Conservation (phyloP, 2,329 filamentous ascomycete species). For the Xylaria sp. region DNA sequence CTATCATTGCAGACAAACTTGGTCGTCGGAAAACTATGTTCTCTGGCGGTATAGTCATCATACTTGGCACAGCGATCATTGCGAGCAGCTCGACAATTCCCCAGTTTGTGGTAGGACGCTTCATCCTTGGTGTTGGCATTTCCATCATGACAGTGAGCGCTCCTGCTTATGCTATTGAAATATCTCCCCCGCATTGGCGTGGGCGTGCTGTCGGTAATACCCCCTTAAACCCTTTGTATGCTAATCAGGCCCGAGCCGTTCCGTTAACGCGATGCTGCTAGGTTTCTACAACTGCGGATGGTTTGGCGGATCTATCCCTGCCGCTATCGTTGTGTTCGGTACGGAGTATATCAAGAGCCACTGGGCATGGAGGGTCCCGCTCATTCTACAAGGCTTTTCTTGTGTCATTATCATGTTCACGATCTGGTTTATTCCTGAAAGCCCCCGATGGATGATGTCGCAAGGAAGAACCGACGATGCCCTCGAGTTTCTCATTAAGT, state of each 20-base stretch:
- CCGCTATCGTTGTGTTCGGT: slow-evolving; percentile 45
- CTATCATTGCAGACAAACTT: slow-evolving; percentile 40
- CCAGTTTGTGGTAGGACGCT: slow-evolving; percentile 43
- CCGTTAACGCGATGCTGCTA: slow-evolving; percentile 11
- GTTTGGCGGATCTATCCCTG: slow-evolving; percentile 48
- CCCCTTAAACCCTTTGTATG: background rate
- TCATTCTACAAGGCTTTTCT: slow-evolving; percentile 44
- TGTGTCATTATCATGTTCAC: slow-evolving; percentile 36
- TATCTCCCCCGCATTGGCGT: slow-evolving; percentile 46
- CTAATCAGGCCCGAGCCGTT: background rate
- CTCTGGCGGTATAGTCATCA: slow-evolving; percentile 39
- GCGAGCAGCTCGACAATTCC: slow-evolving; percentile 34
- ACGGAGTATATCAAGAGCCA: slow-evolving; percentile 40
- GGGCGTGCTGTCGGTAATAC: slow-evolving; percentile 40
- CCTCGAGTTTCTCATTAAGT: slow-evolving; percentile 38
- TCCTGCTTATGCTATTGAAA: slow-evolving; percentile 44
- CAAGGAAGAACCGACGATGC: slow-evolving; percentile 38
- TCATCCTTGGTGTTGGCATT: slow-evolving; percentile 43
- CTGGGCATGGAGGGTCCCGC: slow-evolving; percentile 46
- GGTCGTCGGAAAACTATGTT: slow-evolving; percentile 45
- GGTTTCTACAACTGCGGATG: slow-evolving; percentile 50
- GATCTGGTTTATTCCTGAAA: slow-evolving; percentile 39
- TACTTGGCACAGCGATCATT: slow-evolving; percentile 40
- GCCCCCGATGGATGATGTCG: slow-evolving; percentile 39
- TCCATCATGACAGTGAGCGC: slow-evolving; percentile 45